These are phyloP conservation scores for Platismatia glauca DNA, from an alignment of 495 filamentous ascomycete genomes.

Conservation along the genomic window DNA sequence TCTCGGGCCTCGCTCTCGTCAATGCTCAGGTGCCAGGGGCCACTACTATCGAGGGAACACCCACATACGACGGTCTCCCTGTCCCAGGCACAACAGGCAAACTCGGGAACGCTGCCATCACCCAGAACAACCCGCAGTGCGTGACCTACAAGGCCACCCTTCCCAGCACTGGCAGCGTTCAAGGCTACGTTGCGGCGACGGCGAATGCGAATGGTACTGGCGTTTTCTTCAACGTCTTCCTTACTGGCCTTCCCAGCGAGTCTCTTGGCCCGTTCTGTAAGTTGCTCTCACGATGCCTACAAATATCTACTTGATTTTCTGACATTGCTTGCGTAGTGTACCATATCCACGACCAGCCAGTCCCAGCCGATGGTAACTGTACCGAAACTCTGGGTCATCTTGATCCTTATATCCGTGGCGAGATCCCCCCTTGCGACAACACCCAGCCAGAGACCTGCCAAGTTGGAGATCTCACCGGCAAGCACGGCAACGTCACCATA, in stretches of 20 bases:
- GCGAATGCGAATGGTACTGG: slow-evolving; percentile 51
- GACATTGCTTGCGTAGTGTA: slow-evolving; percentile 47
- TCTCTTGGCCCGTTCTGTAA: slow-evolving; percentile 59
- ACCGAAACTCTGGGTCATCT: slow-evolving; percentile 58
- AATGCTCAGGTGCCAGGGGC: slow-evolving; percentile 31
- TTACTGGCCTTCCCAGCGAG: slow-evolving; percentile 58
- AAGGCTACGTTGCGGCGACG: slow-evolving; percentile 51
- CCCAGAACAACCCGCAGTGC: slow-evolving; percentile 54
- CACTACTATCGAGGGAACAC: slow-evolving; percentile 16
- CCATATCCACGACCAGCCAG: slow-evolving; percentile 69
- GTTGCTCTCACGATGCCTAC: slow-evolving; percentile 25
- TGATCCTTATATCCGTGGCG: slow-evolving; percentile 57
- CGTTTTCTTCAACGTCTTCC: slow-evolving; percentile 48
- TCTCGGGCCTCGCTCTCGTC: slow-evolving; percentile 36
- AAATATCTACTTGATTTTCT: not conserved
- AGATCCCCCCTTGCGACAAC: slow-evolving; percentile 55
- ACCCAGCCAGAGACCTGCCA: slow-evolving; percentile 60
- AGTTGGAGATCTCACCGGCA: slow-evolving; percentile 76
- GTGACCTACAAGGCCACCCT: slow-evolving; percentile 51
- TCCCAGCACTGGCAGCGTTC: slow-evolving; percentile 48
- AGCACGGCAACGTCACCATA: slow-evolving; percentile 57
- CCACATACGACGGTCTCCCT: slow-evolving; percentile 27
- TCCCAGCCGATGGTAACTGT: slow-evolving; percentile 72
- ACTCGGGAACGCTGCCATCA: slow-evolving; percentile 46
- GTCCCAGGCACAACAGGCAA: slow-evolving; percentile 25